Conservation (phyloP, 139 green algal genomes). For the Chlamydomonas sphaeroides region DNA sequence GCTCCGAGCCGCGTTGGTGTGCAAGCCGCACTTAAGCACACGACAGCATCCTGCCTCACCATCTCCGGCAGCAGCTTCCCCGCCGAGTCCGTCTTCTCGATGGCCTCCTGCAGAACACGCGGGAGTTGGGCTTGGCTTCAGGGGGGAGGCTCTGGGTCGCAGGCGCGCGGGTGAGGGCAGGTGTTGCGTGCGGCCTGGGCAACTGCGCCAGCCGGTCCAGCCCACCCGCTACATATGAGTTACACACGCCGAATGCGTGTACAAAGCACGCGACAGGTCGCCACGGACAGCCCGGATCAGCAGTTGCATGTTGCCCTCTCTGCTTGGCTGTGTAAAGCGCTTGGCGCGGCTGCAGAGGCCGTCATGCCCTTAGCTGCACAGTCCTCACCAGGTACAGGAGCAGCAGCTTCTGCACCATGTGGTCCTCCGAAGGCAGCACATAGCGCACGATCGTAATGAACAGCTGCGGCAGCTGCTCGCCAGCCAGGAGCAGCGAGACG, state of each 20-base stretch:
- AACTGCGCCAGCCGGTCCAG: no score
- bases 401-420: constrained; percentile 98
- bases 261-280: no score
- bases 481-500: constrained; percentile 92
- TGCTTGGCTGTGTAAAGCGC: no score
- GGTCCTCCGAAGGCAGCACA: constrained; percentile 97
- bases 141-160: no score
- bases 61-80: constrained; percentile 99
- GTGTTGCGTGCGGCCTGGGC: no score
- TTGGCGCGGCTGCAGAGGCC: neutral
- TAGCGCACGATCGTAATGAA: constrained; percentile 99
- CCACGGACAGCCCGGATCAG: neutral
- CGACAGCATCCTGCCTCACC: no score
- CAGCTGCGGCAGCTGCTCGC: constrained; percentile 93
- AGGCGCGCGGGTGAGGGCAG: no score
- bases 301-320: neutral
- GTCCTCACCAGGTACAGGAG: constrained; percentile 94
- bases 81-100: constrained; percentile 95
- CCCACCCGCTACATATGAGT: no score
- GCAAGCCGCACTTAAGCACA: no score
- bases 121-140: no score
- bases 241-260: no score
- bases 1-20: no score
- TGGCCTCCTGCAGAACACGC: constrained; percentile 95
- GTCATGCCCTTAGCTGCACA: constrained; percentile 11